phyloP scores from a whole-genome alignment of 164 flowering plant species.

The Euptelea pleiosperma region DNA sequence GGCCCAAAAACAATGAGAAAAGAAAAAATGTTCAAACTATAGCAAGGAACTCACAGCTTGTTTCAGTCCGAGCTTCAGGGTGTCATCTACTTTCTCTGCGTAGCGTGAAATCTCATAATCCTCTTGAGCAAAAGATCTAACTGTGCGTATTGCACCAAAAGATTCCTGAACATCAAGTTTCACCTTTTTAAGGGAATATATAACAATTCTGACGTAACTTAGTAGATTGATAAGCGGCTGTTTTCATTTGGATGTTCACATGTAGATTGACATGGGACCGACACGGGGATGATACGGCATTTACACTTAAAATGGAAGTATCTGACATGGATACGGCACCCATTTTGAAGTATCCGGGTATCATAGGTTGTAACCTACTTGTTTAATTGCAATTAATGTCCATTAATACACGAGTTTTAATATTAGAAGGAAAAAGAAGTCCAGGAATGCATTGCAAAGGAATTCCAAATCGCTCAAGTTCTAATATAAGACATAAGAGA shows the following conservation, averaged over 20 bases:
- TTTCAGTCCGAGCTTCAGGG: constrained; percentile 77
- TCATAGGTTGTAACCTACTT: background rate
- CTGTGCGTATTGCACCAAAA: constrained; percentile 94
- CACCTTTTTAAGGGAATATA: background rate
- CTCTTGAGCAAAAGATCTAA: constrained; percentile 97
- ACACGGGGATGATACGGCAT: too few relatives aligned
- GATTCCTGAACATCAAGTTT: constrained; percentile 58
- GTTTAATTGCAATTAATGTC: background rate
- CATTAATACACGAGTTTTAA: background rate
- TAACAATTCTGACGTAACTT: background rate
- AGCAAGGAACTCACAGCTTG: constrained; percentile 72
- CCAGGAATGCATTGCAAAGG: too few relatives aligned
- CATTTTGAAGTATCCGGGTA: too few relatives aligned
- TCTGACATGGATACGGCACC: too few relatives aligned
- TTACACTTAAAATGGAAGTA: too few relatives aligned
- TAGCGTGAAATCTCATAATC: constrained; percentile 62
- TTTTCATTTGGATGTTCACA: too few relatives aligned
- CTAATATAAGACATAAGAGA: too few relatives aligned
- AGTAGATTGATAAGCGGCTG: background rate
- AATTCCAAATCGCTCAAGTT: too few relatives aligned
- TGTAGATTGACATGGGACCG: too few relatives aligned
- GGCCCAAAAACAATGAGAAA: background rate
- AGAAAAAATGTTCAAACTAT: background rate
- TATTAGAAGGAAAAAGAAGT: too few relatives aligned
- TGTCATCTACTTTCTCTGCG: constrained; percentile 85